Conservation (phyloP, 2,329 filamentous ascomycete species). For the Ophiognomonia clavigignenti-juglandacearum region DNA sequence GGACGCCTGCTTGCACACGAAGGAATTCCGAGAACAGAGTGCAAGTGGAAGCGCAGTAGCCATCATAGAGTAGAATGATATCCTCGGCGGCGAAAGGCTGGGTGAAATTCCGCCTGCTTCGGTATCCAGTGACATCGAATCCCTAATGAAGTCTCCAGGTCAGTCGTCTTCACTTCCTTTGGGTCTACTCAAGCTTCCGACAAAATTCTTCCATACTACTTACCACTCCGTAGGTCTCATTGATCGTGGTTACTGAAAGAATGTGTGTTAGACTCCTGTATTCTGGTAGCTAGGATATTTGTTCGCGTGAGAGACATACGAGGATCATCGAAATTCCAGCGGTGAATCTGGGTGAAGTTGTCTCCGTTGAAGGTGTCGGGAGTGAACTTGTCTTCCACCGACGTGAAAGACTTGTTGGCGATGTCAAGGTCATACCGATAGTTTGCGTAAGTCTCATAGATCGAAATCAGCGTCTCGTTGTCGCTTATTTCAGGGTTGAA, state of each 20-base stretch:
- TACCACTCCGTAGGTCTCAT: conserved; percentile 23
- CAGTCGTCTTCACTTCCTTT: too few species aligned
- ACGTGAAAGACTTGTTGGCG: conserved; percentile 41
- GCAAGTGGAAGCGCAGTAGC: conserved; percentile 53
- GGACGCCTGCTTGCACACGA: conserved; percentile 43
- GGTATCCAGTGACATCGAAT: conserved; percentile 37
- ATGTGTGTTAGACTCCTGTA: neutral
- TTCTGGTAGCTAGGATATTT: neutral
- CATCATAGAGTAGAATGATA: conserved; percentile 51
- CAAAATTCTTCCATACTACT: too few species aligned
- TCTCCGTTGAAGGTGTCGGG: conserved; percentile 37
- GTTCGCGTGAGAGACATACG: neutral
- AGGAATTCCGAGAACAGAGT: conserved; percentile 51
- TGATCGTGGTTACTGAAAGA: conserved; percentile 25
- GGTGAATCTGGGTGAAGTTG: conserved; percentile 43
- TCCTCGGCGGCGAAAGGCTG: conserved; percentile 51
- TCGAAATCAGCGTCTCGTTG: conserved; percentile 27
- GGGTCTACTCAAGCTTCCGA: too few species aligned
- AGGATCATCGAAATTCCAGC: conserved; percentile 40
- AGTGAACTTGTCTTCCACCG: conserved; percentile 36
- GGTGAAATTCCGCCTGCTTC: conserved; percentile 37
- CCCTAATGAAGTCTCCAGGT: too few species aligned
- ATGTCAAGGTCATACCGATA: conserved; percentile 42
- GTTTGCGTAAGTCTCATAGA: conserved; percentile 44
- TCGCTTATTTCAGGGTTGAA: conserved; percentile 37